A percentile compares a stretch with the other conserved stretches of the same genome.
Conservation (phyloP, 169 alveolate genomes). For the Plasmodium inui region DNA sequence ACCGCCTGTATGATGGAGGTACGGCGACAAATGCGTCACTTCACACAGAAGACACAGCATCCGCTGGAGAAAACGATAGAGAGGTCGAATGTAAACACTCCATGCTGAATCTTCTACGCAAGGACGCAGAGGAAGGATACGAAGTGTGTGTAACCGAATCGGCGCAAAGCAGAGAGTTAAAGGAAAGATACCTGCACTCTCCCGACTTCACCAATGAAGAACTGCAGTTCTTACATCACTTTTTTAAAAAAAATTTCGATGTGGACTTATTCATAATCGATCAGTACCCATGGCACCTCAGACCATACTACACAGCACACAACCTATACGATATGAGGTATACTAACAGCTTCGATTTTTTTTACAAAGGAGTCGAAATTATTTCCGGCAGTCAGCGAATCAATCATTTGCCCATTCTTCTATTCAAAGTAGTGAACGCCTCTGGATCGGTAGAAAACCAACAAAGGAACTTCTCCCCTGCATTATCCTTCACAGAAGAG, state of each 20-base stretch:
- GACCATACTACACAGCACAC: constrained; percentile 47
- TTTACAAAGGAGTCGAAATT: constrained; percentile 56
- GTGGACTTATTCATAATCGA: constrained; percentile 38
- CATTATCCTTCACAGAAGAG: background rate
- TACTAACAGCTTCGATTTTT: constrained; percentile 55
- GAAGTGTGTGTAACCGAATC: constrained; percentile 8
- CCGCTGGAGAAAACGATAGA: background rate
- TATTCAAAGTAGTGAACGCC: constrained; percentile 6
- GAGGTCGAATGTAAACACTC: background rate
- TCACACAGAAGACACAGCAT: background rate
- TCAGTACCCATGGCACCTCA: constrained; percentile 32
- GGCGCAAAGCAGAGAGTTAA: background rate
- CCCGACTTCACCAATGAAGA: constrained; percentile 57
- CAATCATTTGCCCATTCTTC: constrained; percentile 23
- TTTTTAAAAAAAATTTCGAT: constrained; percentile 19
- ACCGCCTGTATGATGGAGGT: constrained; percentile 5
- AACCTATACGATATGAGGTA: constrained; percentile 45
- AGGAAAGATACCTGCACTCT: constrained; percentile 15
- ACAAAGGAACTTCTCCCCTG: background rate
- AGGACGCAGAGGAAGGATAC: background rate
- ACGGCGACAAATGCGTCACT: background rate
- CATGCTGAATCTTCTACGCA: background rate
- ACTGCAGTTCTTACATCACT: constrained; percentile 7
- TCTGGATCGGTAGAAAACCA: background rate
- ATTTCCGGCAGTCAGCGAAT: constrained; percentile 61